Base-by-base conservation (phyloP, 805 yeast genomes). In the Torulaspora delbrueckii region DNA sequence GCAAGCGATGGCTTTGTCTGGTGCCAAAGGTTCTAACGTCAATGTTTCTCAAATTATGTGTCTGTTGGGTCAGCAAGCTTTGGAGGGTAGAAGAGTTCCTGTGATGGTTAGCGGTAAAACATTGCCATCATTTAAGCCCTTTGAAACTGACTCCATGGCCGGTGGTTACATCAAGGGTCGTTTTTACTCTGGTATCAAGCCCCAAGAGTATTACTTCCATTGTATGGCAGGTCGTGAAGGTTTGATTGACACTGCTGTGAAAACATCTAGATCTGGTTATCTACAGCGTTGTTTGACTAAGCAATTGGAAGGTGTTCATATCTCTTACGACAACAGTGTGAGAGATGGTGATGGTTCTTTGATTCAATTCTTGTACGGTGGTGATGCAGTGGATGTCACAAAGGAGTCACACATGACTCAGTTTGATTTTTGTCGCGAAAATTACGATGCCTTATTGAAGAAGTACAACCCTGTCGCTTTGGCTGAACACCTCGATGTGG, bases 171-270 rank as follows among this genome's bases (percentile, higher is more conserved):
- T 93, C 64, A 86, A 91, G 67, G 91, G 95, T 51, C 85, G 99
- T 58, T 93, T 93, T 81, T 95, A 88, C 67, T 88, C 97, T 33
- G 99, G 99, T 68, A 86, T 93, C 57, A 81, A 87, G 67, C 99
- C 99, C 4, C 99, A 93, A 71, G 99, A 93, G 69, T 93, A 95
- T 71, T 93, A 90, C 66, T 93, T 95, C 93, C 99, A 93, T 73
- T 93, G 98, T 76, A 93, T 93, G 99, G 99, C 99, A 45, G 99
- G 99, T 71, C 85, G 99, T 75, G 99, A 93, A 76, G 99, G 99
- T 73, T 79, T 93, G 63, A 93, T 93, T 72, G 99, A 93, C 77
- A 93, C 99, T 49, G 99, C 99, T 41, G 99, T 93, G 54, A 93
- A 93, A 72, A 93, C 99, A 8, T 87, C 97, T 16, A 83, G 96